These are phyloP conservation scores for Gloeopeniophorella convolvens DNA, from an alignment of 768 basidiomycete genomes.

Conservation along the genomic window DNA sequence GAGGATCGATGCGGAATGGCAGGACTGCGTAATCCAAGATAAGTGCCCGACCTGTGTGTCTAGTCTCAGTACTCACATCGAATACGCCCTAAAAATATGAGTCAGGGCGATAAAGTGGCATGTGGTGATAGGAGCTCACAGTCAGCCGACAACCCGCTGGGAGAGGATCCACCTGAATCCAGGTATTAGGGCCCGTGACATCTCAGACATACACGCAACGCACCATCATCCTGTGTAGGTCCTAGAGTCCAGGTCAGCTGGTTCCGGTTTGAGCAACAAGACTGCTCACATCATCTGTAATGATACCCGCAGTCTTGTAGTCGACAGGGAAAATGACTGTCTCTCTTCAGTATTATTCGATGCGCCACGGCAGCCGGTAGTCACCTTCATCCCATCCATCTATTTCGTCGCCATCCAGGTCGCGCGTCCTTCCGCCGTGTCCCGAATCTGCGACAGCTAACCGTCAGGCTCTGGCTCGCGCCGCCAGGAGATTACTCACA, in stretches of 20 bases:
- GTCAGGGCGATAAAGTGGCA: not conserved
- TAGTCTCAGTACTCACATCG: constrained; percentile 22
- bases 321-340: constrained; percentile 85
- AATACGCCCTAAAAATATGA: constrained; percentile 24
- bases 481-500: constrained; percentile 39
- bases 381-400: constrained; percentile 81
- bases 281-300: constrained; percentile 78
- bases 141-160: constrained; percentile 88
- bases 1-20: constrained; percentile 85
- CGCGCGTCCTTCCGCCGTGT: constrained; percentile 88
- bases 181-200: not conserved
- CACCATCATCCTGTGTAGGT: constrained; percentile 78
- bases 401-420: constrained; percentile 73
- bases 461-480: not conserved
- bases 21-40: constrained; percentile 43
- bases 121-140: constrained; percentile 36
- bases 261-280: not conserved
- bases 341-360: not conserved
- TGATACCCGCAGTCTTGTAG: constrained; percentile 58
- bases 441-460: constrained; percentile 59
- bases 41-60: not conserved
- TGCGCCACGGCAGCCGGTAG: not conserved
- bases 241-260: constrained; percentile 30
- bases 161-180: constrained; percentile 42
- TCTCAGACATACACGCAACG: not conserved